Evolutionary conservation across 164 flowering plant genomes (phyloP), one percentile per base, ranked within the genome.

Genomic region (Kalanchoe fedtschenkoi): DNA sequence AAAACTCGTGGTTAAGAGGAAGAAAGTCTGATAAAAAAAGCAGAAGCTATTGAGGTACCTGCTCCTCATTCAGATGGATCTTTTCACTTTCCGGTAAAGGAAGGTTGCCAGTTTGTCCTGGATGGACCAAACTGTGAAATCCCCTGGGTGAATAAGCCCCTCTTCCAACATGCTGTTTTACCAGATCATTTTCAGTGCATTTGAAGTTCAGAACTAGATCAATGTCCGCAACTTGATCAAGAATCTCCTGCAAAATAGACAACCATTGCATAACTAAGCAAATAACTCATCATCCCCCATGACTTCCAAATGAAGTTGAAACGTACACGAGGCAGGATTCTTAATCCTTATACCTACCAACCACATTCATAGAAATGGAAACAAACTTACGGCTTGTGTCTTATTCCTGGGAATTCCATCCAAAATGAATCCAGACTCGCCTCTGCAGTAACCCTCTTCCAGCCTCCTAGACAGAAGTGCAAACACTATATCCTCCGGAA

Each of bases 341-440:
- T 3, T n/a, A 9, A 6, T 26, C 39, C 19, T 16, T 26, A 39
- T 8, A 37, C 43, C 15, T 58, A 58, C 17, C 19, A 13, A 22
- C 34, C 58, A 11, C 37, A 16, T 29, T 29, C 24, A 32, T 34
- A 46, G 19, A 61, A 11, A 34, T 41, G n/a, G n/a, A n/a, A n/a
- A 15, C 29, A 13, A 13, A 81, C 96, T 77, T 75, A 89, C 97
- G 66, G 99, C 99, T 80, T 89, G 95, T 16, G 72, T 62, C 57
- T 73, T 70, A 24, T 88, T 82, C 37, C 97, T 80, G 58, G 95
- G 97, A 65, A 89, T 80, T 11, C 99, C 99, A 73, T 91, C 97
- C 58, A 95, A 74, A 67, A 95, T 95, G 71, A 95, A 95, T 26
- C 99, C 99, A 24, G 77, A 77, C 76, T 95, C 95, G 24, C 99